phyloP scores from a whole-genome alignment of 805 yeast genomes.

The Candida loeiensis region DNA sequence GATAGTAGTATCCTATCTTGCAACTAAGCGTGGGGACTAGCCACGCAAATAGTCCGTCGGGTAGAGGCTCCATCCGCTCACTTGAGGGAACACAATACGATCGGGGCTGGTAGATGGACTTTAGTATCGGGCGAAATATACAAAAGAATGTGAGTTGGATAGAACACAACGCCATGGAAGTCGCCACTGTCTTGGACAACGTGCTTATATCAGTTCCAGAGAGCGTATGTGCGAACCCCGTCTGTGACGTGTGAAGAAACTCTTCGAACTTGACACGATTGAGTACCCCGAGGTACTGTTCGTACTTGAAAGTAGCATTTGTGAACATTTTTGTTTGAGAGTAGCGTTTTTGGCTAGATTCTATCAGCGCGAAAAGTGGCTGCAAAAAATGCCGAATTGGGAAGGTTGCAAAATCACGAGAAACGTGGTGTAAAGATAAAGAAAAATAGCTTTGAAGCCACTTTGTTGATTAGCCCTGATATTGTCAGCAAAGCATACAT shows the following conservation, averaged over 20 bases:
- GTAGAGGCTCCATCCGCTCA: slow-evolving; percentile 36
- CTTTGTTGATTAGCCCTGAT: too few relatives aligned
- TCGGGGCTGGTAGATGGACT: slow-evolving; percentile 52
- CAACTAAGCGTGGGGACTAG: slow-evolving; percentile 38
- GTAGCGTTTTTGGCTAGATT: too few relatives aligned
- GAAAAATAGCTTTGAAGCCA: too few relatives aligned
- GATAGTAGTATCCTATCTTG: slow-evolving; percentile 42
- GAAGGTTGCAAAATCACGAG: too few relatives aligned
- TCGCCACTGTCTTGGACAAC: slow-evolving; percentile 51
- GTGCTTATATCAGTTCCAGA: slow-evolving; percentile 57
- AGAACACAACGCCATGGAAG: slow-evolving; percentile 52
- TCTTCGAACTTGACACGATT: slow-evolving; percentile 21
- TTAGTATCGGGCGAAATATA: slow-evolving; percentile 29
- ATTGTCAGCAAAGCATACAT: too few relatives aligned
- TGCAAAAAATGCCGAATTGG: too few relatives aligned
- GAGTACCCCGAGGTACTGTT: slow-evolving; percentile 3
- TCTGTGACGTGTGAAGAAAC: slow-evolving; percentile 51
- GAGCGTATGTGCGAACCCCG: slow-evolving; percentile 55
- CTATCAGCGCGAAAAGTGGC: background rate
- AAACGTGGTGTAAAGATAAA: too few relatives aligned
- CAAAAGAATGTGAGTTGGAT: slow-evolving; percentile 48
- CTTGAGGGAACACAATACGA: slow-evolving; percentile 40
- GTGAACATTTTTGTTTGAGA: background rate
- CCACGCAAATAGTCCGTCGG: slow-evolving; percentile 55
- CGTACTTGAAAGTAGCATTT: slow-evolving; percentile 20